Evolutionary conservation across 805 yeast genomes (phyloP).

Genomic region (Candida krabiensis): DNA sequence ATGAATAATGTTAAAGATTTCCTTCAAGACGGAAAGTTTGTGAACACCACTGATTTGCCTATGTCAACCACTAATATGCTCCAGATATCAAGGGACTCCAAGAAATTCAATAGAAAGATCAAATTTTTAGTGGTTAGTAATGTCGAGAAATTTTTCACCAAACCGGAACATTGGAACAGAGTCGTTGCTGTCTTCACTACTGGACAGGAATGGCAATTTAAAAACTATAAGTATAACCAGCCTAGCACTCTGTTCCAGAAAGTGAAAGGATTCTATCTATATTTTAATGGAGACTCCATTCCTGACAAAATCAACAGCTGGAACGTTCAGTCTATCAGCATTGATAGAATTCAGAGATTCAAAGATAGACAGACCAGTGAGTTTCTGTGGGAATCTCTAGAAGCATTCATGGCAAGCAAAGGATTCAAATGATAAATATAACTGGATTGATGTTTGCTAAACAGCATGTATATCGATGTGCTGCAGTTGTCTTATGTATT

Average conservation of each 20-base stretch:
- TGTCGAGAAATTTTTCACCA: conserved; percentile 80
- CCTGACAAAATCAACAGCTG: conserved; percentile 78
- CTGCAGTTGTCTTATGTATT: not conserved
- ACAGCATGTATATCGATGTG: too few relatives aligned
- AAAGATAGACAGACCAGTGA: conserved; percentile 86
- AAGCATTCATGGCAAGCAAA: conserved; percentile 64
- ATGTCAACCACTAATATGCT: conserved; percentile 41
- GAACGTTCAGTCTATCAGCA: conserved; percentile 78
- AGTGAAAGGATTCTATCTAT: conserved; percentile 78
- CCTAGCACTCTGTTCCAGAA: conserved; percentile 81
- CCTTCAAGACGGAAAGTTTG: conserved; percentile 69
- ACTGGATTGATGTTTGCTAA: too few relatives aligned
- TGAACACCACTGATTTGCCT: conserved; percentile 49
- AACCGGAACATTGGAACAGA: conserved; percentile 97
- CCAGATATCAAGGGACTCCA: conserved; percentile 55
- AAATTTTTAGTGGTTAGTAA: conserved; percentile 83
- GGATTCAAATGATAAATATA: conserved; percentile 46
- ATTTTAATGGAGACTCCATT: conserved; percentile 74
- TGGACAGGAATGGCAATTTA: conserved; percentile 97
- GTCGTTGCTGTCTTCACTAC: conserved; percentile 95
- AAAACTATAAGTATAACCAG: conserved; percentile 76
- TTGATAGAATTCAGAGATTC: conserved; percentile 83
- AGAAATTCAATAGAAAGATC: conserved; percentile 52
- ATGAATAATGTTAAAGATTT: conserved; percentile 66
- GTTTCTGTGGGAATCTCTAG: conserved; percentile 81